Percentiles rank a stretch among this genome's conserved stretches.
These are phyloP conservation scores for Rubia peregrina DNA, from an alignment of 305 asterid genomes.

Conservation along the genomic window DNA sequence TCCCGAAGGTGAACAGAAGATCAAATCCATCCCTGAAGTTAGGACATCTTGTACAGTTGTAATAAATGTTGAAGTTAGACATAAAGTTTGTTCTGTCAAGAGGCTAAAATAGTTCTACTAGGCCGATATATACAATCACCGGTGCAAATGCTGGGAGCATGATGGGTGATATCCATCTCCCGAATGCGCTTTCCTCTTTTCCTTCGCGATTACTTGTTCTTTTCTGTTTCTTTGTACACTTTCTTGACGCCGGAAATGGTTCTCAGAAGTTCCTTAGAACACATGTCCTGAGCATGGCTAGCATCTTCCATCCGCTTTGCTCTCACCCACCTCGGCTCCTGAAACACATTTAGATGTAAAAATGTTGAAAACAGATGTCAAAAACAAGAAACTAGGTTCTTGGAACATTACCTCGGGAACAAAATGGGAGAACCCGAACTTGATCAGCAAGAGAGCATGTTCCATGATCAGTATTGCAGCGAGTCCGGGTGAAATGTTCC, in stretches of 20 bases:
- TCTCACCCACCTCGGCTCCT: slow-evolving; percentile 98
- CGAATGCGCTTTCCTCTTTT: not conserved
- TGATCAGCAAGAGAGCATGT: slow-evolving; percentile 67
- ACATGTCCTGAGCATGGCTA: slow-evolving; percentile 68
- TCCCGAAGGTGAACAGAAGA: slow-evolving; percentile 9
- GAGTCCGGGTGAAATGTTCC: slow-evolving; percentile 86
- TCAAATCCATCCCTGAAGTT: not conserved
- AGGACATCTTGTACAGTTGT: not conserved
- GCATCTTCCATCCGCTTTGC: slow-evolving; percentile 72
- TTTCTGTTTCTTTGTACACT: slow-evolving; percentile 26
- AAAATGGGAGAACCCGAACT: slow-evolving; percentile 76
- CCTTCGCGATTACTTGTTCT: slow-evolving; percentile 19
- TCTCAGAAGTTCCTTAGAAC: slow-evolving; percentile 67
- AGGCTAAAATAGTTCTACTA: not conserved
- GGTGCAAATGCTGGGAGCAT: no score
- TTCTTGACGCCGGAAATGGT: slow-evolving; percentile 59
- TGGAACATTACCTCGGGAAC: slow-evolving; percentile 68
- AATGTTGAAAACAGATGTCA: not conserved
- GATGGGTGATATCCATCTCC: not conserved
- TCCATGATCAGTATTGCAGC: slow-evolving; percentile 87
- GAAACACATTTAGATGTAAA: slow-evolving; percentile 11
- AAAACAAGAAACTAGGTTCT: slow-evolving; percentile 3
- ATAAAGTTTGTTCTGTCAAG: no score
- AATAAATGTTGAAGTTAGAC: not conserved
- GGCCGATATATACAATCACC: not conserved